Evolutionary conservation across 768 basidiomycete genomes (phyloP).

Genomic region (Mycena leptocephala): DNA sequence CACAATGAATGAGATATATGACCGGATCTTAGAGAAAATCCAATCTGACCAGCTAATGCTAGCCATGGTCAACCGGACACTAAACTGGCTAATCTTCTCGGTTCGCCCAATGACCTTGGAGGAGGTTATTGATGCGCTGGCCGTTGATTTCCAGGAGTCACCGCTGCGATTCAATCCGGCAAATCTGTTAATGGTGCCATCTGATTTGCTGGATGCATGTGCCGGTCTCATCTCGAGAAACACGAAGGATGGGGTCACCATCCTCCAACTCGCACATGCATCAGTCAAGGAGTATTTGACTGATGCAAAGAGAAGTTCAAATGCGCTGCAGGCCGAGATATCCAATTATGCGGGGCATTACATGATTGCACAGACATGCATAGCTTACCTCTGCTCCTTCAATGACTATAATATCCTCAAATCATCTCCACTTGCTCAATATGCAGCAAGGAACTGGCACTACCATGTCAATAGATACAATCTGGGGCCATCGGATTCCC

Average conservation of each 20-base stretch:
- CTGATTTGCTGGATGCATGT: not conserved
- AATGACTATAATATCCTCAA: not conserved
- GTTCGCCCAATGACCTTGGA: not conserved
- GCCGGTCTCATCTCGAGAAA: not conserved
- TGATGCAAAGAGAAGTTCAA: not conserved
- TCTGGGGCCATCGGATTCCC: not conserved
- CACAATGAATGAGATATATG: not conserved
- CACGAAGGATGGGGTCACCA: not conserved
- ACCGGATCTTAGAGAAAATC: not conserved
- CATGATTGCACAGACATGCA: not conserved
- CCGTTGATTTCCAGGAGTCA: not conserved
- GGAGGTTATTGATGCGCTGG: not conserved
- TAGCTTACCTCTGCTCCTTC: not conserved
- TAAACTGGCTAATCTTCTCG: not conserved
- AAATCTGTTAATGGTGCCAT: not conserved
- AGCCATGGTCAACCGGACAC: not conserved
- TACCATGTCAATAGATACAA: not conserved
- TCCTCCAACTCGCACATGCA: not conserved
- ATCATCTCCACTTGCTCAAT: not conserved
- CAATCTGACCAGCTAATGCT: not conserved
- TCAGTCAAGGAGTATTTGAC: conserved; percentile 5
- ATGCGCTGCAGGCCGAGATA: not conserved
- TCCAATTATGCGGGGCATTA: not conserved
- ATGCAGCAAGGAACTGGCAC: not conserved
- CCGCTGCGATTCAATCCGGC: not conserved